Conservation (phyloP, 768 basidiomycete species). For the Daedaleopsis nitida region DNA sequence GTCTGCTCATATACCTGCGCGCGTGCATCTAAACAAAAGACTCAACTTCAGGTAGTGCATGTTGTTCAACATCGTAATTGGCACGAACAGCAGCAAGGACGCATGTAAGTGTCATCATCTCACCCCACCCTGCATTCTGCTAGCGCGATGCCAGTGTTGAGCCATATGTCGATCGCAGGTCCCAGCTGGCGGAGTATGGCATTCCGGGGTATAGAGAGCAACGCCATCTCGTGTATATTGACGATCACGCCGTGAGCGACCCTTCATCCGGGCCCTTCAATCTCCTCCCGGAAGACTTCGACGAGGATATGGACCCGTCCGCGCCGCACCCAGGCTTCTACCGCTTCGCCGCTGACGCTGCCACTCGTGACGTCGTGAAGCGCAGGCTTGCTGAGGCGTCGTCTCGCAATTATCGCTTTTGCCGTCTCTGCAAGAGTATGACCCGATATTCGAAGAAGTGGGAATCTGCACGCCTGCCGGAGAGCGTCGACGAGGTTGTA, state of each 20-base stretch:
- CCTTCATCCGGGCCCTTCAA: not conserved
- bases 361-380: not conserved
- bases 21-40: not conserved
- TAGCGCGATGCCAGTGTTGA: not conserved
- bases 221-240: not conserved
- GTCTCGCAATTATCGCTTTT: not conserved
- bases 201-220: not conserved
- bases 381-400: not conserved
- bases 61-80: not conserved
- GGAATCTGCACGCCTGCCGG: not conserved
- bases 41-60: not conserved
- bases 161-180: not conserved
- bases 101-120: not conserved
- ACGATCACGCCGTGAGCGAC: not conserved
- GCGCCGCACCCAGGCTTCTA: not conserved
- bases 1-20: not conserved
- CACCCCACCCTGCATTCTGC: too few species aligned
- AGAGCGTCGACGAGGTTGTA: not conserved
- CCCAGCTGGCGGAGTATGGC: not conserved
- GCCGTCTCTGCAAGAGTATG: not conserved
- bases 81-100: not conserved
- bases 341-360: not conserved
- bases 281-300: not conserved
- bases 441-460: not conserved
- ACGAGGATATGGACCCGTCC: not conserved